Evolutionary conservation across 345 rosid genomes (phyloP), one percentile per base, ranked within the genome.

Genomic region (Lenwebbia sp.): DNA sequence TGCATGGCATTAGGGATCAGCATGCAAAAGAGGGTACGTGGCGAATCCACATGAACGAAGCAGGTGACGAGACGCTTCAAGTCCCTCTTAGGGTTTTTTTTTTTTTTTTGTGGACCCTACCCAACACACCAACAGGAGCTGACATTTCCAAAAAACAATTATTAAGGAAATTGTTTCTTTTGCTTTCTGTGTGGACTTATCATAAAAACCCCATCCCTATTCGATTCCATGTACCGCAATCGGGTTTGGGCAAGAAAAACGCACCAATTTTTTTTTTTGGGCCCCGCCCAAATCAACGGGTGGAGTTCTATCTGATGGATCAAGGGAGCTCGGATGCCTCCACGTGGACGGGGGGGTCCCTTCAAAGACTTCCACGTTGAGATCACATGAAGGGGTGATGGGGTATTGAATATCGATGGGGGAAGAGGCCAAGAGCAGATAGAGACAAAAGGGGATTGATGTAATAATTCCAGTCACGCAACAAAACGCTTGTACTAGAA

Each of bases 11-110:
- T 90, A 57, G 90, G 89, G 92, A 85, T 88, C 62, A 83, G 84
- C 95, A 92, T 93, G 96, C 95, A 94, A 87, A 84, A 81, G 25
- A 19, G 88, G 10, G 37, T 30, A 92, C 85, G 95, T 92, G 95
- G 90, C 96, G 85, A 51, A 85, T 53, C 84, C 88, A 30, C 78
- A 28, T 9, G 26, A 19, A 19, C 81, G 81, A 37, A 37, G 81
- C 26, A 22, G 81, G 81, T 70, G 51, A 21, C 89, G 49, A 82
- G 30, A 54, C 44, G 84, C 74, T 54, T 28, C 84, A 26, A 54
- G 6, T 40, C 78, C 17, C 22, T 30, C 78, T 62, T 3, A 70
- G 44, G 44, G 78, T 9, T 30, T 65, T 33, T 37, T 23, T 7
- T 22, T 65, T 65, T 33, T 65, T 44, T 44, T 44, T 44, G 49